These are phyloP conservation scores for Coniosporium uncinatum DNA, from an alignment of 2,329 filamentous ascomycete genomes.

Conservation along the genomic window DNA sequence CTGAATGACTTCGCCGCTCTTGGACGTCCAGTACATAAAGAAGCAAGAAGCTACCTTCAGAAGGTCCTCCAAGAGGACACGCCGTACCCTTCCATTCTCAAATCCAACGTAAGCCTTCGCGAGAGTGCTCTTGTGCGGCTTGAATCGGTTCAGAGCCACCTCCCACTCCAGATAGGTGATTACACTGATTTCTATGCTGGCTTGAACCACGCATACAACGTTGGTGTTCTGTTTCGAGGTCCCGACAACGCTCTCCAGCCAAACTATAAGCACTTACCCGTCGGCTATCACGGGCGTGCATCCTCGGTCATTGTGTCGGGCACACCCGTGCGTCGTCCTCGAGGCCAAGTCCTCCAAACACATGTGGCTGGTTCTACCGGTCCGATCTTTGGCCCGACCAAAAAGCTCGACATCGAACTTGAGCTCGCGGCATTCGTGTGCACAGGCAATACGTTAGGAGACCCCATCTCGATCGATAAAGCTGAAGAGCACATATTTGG, in stretches of 20 bases:
- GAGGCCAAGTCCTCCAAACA: conserved; percentile 67
- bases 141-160: conserved; percentile 54
- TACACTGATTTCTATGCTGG: conserved; percentile 87
- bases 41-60: conserved; percentile 66
- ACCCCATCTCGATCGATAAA: conserved; percentile 53
- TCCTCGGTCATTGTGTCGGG: conserved; percentile 73
- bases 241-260: conserved; percentile 68
- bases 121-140: conserved; percentile 53
- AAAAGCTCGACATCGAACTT: conserved; percentile 72
- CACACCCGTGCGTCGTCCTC: conserved; percentile 66
- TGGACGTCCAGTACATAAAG: conserved; percentile 59
- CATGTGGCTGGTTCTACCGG: conserved; percentile 54
- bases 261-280: conserved; percentile 77
- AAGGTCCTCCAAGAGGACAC: conserved; percentile 57
- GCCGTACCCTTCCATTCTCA: conserved; percentile 53
- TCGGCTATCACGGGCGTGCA: conserved; percentile 76
- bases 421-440: conserved; percentile 75
- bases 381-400: conserved; percentile 58
- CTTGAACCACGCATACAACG: conserved; percentile 70
- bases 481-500: conserved; percentile 74
- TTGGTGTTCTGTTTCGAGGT: conserved; percentile 68
- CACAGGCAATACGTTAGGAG: conserved; percentile 57
- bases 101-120: conserved; percentile 53
- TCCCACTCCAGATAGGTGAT: conserved; percentile 75
- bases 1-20: conserved; percentile 71